Evolutionary conservation across 177 flowering plant genomes (phyloP), one percentile per base, ranked within the genome.

Genomic region (Vitis hybrid): DNA sequence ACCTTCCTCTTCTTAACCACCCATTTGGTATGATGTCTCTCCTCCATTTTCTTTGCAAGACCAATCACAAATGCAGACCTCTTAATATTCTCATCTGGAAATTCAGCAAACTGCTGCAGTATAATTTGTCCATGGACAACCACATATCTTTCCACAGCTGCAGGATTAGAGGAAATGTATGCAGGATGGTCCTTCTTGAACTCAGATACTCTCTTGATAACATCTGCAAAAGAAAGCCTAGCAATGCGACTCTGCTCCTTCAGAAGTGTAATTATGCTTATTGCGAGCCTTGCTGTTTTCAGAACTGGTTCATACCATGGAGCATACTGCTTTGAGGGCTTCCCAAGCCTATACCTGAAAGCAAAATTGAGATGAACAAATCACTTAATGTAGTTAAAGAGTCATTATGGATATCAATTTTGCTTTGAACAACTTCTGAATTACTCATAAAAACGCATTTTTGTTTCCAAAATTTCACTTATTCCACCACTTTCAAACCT

Each of bases 331-430:
- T 91, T 90, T 69, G 98, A 93, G 55, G 98, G 98, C 77, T 83
- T 88, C n/a, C 97, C 98, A 70, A 94, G 97, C 66, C 98, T 83
- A 71, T 94, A 93, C 98, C 98, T 93, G 81, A 62, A 68, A 7
- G 19, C 3, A 71, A 48, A 66, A 19, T 17, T 50, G 8, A 61
- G 7, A 12, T 49, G 19, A 5, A 18, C 45, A 56, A 13, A 45
- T 7, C 11, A 55, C 15, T 19, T 11, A 34, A 2, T 4, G 5
- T 11, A 62, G 34, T 30, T 30, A 13, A 17, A 57, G 49, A 66
- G 56, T 51, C 56, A 9, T 9, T 32, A n/a, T 11, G 6, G 45
- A 40, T 40, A 40, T 7, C 45, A 40, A 40, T 40, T 40, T 7
- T 40, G 6, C 45, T 40, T 40, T 40, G 9, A 40, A 40, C 45